phyloP scores from a whole-genome alignment of 2,329 filamentous ascomycete species.

The Cladobotryum protrusum region DNA sequence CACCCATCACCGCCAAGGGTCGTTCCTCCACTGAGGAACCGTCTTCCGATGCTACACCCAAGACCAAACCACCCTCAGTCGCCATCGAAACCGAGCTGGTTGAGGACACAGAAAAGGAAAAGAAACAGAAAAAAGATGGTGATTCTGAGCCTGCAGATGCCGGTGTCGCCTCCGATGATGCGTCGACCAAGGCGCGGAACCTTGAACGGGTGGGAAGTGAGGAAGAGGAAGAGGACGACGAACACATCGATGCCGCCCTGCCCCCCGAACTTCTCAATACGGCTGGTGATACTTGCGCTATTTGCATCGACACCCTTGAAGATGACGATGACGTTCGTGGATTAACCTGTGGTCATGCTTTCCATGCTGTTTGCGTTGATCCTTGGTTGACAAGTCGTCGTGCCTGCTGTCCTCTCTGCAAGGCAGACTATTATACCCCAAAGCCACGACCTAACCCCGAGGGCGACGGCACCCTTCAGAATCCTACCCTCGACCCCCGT shows the following conservation, averaged over 20 bases:
- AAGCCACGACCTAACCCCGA: slow-evolving; percentile 65
- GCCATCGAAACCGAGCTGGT: slow-evolving; percentile 13
- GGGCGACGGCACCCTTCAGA: slow-evolving; percentile 11
- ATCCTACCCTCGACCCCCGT: slow-evolving; percentile 27
- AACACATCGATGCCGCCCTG: slow-evolving; percentile 75
- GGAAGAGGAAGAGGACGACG: slow-evolving; percentile 63
- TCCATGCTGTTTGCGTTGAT: slow-evolving; percentile 92
- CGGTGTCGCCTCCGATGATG: slow-evolving; percentile 10
- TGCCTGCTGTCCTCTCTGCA: slow-evolving; percentile 95
- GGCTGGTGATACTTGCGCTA: slow-evolving; percentile 89
- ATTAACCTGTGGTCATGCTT: slow-evolving; percentile 92
- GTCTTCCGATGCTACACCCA: slow-evolving; percentile 13
- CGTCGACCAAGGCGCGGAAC: slow-evolving; percentile 16
- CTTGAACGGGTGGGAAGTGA: slow-evolving; percentile 41
- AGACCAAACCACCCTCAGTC: slow-evolving; percentile 15
- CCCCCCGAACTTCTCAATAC: slow-evolving; percentile 74
- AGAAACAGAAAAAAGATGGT: slow-evolving; percentile 12
- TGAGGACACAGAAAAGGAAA: slow-evolving; percentile 15
- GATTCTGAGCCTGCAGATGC: not conserved
- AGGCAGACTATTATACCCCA: slow-evolving; percentile 93
- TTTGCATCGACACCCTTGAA: slow-evolving; percentile 90
- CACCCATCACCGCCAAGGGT: slow-evolving; percentile 38
- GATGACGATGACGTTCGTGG: slow-evolving; percentile 94
- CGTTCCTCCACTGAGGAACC: slow-evolving; percentile 39
- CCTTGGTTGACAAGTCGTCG: slow-evolving; percentile 93